Evolutionary conservation across 495 filamentous ascomycete species (phyloP), one percentile per base, ranked within the genome.

Genomic region (Xanthoparmelia taractica): DNA sequence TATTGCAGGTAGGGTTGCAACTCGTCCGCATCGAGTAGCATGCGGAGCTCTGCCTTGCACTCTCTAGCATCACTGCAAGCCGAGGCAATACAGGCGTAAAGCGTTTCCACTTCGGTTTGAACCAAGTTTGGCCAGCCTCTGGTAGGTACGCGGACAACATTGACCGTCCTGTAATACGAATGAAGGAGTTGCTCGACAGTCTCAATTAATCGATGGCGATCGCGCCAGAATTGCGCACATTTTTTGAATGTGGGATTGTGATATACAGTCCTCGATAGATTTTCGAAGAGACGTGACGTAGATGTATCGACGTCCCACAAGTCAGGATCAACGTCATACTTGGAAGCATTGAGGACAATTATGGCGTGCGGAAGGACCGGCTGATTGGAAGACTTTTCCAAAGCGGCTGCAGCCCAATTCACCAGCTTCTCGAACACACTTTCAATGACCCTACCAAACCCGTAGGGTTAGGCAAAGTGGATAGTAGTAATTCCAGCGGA

Each of bases 301-400:
- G 80, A 73, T n/a, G 67, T 69, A 23, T 73, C 57, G n/a, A 76
- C 59, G 54, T 82, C 76, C 81, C 81, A 84, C 56, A 77, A 67
- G 18, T 68, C 69, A n/a, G 73, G 69, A 41, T 82, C 74, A 7
- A 82, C 72, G 23, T 68, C 68, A 38, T 71, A 69, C n/a, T 82
- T 77, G 0, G 75, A 75, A 1, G 77, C 76, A 69, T 84, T 85
- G 10, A 84, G 70, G 0, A 74, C 77, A 34, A 85, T 81, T 29
- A 85, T 75, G 17, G 75, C 76, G 63, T 84, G 82, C 1, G 82
- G 81, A 18, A 83, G 69, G 1, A 73, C 74, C 0, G 79, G 78
- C 62, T 85, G 83, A 54, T 84, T 83, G 38, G 77, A 68, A 0
- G 82, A 82, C 52, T 77, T 81, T 64, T 84, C 78, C n/a, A 84